phyloP scores from a whole-genome alignment of 2,329 filamentous ascomycete species.

The Aspergillus sp. region DNA sequence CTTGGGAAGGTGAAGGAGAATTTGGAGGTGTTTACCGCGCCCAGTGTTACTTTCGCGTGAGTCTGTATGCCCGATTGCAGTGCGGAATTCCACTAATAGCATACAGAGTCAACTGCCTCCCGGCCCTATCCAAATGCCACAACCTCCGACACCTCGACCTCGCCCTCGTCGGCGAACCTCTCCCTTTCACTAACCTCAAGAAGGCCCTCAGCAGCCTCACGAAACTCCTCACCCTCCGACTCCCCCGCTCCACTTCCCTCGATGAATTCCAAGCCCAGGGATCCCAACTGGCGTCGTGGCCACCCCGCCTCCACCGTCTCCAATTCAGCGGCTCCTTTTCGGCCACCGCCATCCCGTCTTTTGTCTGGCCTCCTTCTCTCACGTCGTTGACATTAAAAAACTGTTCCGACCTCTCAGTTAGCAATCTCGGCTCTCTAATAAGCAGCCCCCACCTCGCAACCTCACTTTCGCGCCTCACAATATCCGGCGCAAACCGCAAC shows the following conservation, averaged over 20 bases:
- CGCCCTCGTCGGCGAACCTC: constrained; percentile 45
- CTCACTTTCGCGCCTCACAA: constrained; percentile 19
- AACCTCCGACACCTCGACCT: constrained; percentile 47
- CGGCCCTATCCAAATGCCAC: constrained; percentile 50
- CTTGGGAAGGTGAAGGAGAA: constrained; percentile 48
- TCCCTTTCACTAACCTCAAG: constrained; percentile 45
- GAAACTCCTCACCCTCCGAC: constrained; percentile 39
- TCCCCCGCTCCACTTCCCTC: constrained; percentile 31
- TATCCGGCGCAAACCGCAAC: constrained; percentile 18
- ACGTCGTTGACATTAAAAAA: constrained; percentile 19
- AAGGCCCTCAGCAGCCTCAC: constrained; percentile 44
- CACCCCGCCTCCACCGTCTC: constrained; percentile 17
- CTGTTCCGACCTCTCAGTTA: constrained; percentile 18
- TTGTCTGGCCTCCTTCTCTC: constrained; percentile 23
- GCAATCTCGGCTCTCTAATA: constrained; percentile 17
- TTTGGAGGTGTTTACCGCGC: constrained; percentile 51
- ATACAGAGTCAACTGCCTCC: constrained; percentile 47
- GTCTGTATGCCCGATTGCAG: constrained; percentile 11
- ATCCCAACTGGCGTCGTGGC: constrained; percentile 15
- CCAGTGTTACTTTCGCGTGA: constrained; percentile 51
- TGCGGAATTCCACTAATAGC: neutral
- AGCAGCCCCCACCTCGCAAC: constrained; percentile 13
- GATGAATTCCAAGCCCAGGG: constrained; percentile 8
- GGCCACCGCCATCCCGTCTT: constrained; percentile 10
- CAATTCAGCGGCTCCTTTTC: constrained; percentile 21